Evolutionary conservation across 257 asterid species (phyloP), one percentile per base, ranked within the genome.

Genomic region (Orobanche coerulescens): DNA sequence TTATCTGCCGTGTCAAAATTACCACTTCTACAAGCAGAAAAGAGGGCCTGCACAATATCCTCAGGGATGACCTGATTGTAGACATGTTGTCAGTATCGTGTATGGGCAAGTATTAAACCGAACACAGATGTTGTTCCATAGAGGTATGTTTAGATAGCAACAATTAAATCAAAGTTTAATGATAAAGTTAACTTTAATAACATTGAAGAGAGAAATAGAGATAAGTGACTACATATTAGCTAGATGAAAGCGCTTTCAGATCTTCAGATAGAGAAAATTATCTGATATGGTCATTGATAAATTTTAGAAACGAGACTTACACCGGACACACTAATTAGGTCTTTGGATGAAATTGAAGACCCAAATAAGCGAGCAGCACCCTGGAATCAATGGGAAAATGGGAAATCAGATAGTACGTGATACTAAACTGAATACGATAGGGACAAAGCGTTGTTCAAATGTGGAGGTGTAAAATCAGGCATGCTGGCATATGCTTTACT

Each of bases 321-420:
- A 60, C 98, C 95, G 28, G 96, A 92, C 44, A 88, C 96, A 66
- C 81, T 84, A 64, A 92, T 86, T 30, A 92, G 80, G 64, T 88
- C 86, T 69, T 71, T 78, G 58, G 96, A 81, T 51, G 96, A 78
- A 67, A 92, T 82, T 62, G 88, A 78, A 66, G 96, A 92, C 71
- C 98, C 98, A 69, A 84, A 92, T 70, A 86, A 79, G 73, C 96
- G 96, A 75, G 98, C 91, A 71, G 95, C 96, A 81, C 96, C 82
- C 98, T 88, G 90, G 43, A 73, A 79, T 61, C 65, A 49, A 62
- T 12, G 47, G 46, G 47, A 62, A 78, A 66, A 64, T 4, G 33
- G 49, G 53, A 64, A 33, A 8, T 58, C 22, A 31, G 64, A 43
- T 40, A 7, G 52, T 40, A 36, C 14, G 19, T 46, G 31, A 47